Conservation (phyloP, 306 rosid genomes). For the Cucurbita ficifolia region DNA sequence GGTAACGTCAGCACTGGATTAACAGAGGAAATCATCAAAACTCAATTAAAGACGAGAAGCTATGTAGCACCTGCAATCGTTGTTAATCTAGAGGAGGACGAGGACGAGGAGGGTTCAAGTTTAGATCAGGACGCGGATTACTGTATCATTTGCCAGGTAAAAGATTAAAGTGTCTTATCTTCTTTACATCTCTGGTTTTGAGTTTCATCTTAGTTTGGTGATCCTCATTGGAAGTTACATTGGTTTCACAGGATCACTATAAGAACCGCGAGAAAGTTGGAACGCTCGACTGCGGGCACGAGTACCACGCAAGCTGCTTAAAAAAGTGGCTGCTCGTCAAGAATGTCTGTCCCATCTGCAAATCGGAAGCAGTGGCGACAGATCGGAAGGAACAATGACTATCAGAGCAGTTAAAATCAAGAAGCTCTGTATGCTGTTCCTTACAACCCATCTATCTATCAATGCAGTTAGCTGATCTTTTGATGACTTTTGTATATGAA, state of each 20-base stretch:
- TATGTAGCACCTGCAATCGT: slow-evolving; percentile 15
- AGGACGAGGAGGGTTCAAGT: slow-evolving; percentile 32
- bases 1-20: slow-evolving; percentile 83
- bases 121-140: slow-evolving; percentile 44
- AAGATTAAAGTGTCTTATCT: slow-evolving; percentile 26
- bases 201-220: not conserved
- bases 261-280: slow-evolving; percentile 56
- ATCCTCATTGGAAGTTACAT: not conserved
- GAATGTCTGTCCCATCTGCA: slow-evolving; percentile 91
- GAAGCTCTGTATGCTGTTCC: not conserved
- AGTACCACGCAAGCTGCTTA: slow-evolving; percentile 70
- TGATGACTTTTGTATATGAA: slow-evolving; percentile 12
- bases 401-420: not conserved
- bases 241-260: slow-evolving; percentile 57
- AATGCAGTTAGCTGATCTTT: slow-evolving; percentile 4
- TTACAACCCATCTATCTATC: slow-evolving; percentile 3
- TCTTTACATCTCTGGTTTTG: not conserved
- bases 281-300: slow-evolving; percentile 68
- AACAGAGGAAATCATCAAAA: slow-evolving; percentile 46
- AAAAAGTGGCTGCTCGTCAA: slow-evolving; percentile 74
- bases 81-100: slow-evolving; percentile 34
- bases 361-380: slow-evolving; percentile 55
- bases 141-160: slow-evolving; percentile 93
- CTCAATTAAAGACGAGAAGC: slow-evolving; percentile 34
- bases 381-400: not conserved